Conservation (phyloP, 1,284 basidiomycete species). For the Ganoderma multipileum region DNA sequence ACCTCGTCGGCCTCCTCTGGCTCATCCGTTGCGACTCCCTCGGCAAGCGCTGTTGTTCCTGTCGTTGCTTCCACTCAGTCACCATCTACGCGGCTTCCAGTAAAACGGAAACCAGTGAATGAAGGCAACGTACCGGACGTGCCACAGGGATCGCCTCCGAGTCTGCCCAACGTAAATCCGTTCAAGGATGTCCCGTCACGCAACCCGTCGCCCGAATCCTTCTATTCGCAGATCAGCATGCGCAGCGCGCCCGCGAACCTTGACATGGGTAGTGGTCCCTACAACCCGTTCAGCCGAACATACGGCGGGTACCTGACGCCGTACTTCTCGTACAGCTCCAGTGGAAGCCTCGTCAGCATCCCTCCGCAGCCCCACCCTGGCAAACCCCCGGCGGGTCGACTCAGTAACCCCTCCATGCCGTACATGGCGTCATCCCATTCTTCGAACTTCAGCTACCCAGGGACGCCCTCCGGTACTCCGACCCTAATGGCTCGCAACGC, state of each 20-base stretch:
- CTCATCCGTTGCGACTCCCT: background rate
- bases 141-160: slow-evolving; percentile 18
- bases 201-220: slow-evolving; percentile 31
- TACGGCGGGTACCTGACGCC: slow-evolving; percentile 17
- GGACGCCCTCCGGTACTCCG: slow-evolving; percentile 15
- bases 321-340: slow-evolving; percentile 11
- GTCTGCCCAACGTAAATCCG: slow-evolving; percentile 29
- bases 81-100: background rate
- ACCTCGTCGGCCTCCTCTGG: background rate
- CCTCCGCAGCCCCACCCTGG: slow-evolving; percentile 13
- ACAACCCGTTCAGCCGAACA: slow-evolving; percentile 8
- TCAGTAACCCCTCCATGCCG: slow-evolving; percentile 2
- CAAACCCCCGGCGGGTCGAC: background rate
- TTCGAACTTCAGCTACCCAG: slow-evolving; percentile 6
- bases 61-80: background rate
- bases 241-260: slow-evolving; percentile 14
- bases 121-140: background rate
- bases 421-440: slow-evolving; percentile 1
- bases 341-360: slow-evolving; percentile 12
- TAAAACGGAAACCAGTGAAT: background rate
- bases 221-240: slow-evolving; percentile 24
- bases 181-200: slow-evolving; percentile 33
- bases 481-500: slow-evolving; percentile 34
- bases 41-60: background rate
- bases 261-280: slow-evolving; percentile 2